Evolutionary conservation across 345 rosid species (phyloP).

Genomic region (Isatis tinctoria): DNA sequence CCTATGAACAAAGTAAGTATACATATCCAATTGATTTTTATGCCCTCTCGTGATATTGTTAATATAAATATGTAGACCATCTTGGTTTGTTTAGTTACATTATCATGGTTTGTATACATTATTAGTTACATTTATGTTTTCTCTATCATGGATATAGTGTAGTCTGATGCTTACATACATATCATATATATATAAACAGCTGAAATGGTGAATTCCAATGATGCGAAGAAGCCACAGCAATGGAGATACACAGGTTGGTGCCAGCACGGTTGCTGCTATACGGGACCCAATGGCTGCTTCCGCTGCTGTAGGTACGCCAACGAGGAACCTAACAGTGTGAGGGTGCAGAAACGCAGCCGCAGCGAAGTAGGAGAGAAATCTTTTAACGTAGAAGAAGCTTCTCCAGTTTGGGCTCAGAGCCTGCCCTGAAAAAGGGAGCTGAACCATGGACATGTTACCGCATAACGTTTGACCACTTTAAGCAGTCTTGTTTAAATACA

Average conservation of each 20-base stretch:
- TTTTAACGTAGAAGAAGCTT: neutral
- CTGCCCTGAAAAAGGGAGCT: neutral
- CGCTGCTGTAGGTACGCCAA: neutral
- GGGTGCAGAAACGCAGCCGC: neutral
- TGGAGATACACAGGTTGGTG: neutral
- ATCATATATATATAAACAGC: neutral
- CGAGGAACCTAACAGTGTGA: neutral
- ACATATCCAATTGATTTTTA: neutral
- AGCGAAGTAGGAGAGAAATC: neutral
- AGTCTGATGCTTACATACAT: neutral
- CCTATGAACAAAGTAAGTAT: neutral
- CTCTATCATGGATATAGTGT: neutral
- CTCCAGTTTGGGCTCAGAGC: conserved; percentile 8
- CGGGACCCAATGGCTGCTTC: neutral
- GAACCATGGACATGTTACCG: neutral
- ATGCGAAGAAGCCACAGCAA: neutral
- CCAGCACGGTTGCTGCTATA: conserved; percentile 1
- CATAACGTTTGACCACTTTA: neutral
- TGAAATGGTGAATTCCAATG: neutral
- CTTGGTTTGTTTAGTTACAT: neutral
- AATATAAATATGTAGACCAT: neutral
- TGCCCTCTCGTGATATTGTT: neutral
- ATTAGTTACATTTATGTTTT: neutral
- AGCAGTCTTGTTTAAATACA: neutral
- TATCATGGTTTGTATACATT: neutral